Evolutionary conservation across 768 basidiomycete genomes (phyloP), one percentile per base, ranked within the genome.

Genomic region (Botryobasidium botryosum): DNA sequence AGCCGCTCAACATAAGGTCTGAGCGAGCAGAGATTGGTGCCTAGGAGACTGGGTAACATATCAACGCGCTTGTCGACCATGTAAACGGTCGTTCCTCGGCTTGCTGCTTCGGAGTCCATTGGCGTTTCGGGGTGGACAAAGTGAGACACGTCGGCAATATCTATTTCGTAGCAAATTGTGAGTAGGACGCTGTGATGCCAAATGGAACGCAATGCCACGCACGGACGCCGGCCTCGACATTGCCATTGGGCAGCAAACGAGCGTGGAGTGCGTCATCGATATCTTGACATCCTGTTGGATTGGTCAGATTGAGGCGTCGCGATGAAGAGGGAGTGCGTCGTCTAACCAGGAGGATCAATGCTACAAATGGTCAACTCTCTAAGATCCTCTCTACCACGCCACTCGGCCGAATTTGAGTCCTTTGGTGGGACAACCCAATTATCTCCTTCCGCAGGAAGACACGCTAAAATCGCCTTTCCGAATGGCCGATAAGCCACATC

Each of bases 231-330:
- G 90, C 88, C 58, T 99, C 87, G 47, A 96, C 81, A 59, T 91
- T 87, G 2, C 92, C 92, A 54, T 91, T 92, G 0, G 87, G 77
- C 17, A 99, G 63, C 24, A 61, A 68, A 35, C 80, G 70, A 12
- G 92, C 94, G 60, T 99, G 94, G 12, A 99, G 64, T 0, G 94
- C 94, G 59, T 99, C 94, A 55, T 99, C 94, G 15, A 99, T 99
- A 62, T 99, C 94, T 55, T 92, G 86, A 63, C 94, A 97, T 37
- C 75, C 90, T 91, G 47, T 33, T 46, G 4, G 17, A 7, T 41
- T 42, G 24, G 46, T 29, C 12, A 31, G 38, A 13, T 35, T 5
- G 55, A 61, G 26, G 26, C 23, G 40, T 17, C 6, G 25, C 7
- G 33, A 1, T 2, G 15, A 26, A 43, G 21, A 13, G 43, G 15